Base-by-base conservation (phyloP, 345 rosid species). In the Arabidopsis suecica region DNA sequence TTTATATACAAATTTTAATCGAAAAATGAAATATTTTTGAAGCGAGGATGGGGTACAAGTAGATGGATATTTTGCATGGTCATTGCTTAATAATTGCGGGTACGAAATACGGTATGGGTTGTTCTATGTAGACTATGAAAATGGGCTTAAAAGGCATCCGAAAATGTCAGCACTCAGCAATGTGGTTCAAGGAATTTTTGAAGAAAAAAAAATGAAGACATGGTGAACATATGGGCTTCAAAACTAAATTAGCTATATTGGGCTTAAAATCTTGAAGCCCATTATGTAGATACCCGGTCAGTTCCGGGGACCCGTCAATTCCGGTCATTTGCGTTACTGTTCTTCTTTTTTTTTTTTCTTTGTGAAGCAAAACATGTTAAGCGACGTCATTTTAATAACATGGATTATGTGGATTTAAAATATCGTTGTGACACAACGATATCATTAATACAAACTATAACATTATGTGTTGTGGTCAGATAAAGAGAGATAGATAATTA, bases 1-100 rank as follows among this genome's bases (percentile, higher is more conserved):
- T n/a, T n/a, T n/a, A n/a, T n/a, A n/a, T n/a, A n/a, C n/a, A n/a
- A n/a, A n/a, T n/a, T n/a, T n/a, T n/a, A 20, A 20, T 20, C 37
- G 30, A 5, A 5, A 12, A 9, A 12, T 18, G 20, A 10, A 38
- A n/a, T 20, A 2, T 11, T 34, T 22, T 56, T 66, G 38, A 13
- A 78, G 78, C 2, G 64, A 84, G 79, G 85, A 82, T 0, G 88
- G 86, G 16, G 83, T 69, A 5, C 73, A 83, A 20, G 86, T 88
- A 28, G 84, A 75, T 61, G 87, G 85, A 38, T 90, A 88, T 57
- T 84, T 73, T 32, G 76, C 71, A 6, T 90, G 93, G 96, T n/a
- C 22, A 20, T 20, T 20, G 22, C 22, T 20, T 0, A 1, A 20
- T 20, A 20, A 20, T 20, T 20, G 22, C 22, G 22, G 22, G 22